Conservation (phyloP, 2,329 filamentous ascomycete genomes). For the Simplicillium sp. region DNA sequence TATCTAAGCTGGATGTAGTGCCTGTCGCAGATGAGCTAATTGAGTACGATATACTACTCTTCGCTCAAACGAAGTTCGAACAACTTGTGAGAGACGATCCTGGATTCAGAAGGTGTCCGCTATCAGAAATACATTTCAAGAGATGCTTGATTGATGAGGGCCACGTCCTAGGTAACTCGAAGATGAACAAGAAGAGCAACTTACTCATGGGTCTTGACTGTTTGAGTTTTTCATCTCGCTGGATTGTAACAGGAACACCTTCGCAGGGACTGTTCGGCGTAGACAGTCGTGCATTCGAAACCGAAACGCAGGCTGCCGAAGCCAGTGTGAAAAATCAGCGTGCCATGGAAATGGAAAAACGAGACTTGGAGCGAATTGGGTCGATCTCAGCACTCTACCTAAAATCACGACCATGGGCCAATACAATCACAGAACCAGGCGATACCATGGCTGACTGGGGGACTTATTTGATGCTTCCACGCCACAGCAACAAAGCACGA, state of each 20-base stretch:
- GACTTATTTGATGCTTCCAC: conserved; percentile 56
- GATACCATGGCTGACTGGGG: conserved; percentile 59
- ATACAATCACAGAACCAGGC: conserved; percentile 41
- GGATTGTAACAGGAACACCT: conserved; percentile 88
- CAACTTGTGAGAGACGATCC: conserved; percentile 45
- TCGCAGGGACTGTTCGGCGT: conserved; percentile 74
- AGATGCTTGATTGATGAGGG: conserved; percentile 89
- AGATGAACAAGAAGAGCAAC: conserved; percentile 43
- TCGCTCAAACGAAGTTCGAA: conserved; percentile 67
- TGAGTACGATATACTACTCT: conserved; percentile 66
- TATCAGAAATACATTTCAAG: conserved; percentile 72
- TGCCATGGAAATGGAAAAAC: conserved; percentile 41
- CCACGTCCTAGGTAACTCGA: conserved; percentile 67
- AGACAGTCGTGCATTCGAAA: conserved; percentile 8
- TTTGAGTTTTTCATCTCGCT: conserved; percentile 61
- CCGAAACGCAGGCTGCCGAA: conserved; percentile 13
- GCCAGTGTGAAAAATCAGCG: conserved; percentile 15
- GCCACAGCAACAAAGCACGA: conserved; percentile 37
- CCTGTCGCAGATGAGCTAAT: conserved; percentile 51
- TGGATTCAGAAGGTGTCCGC: conserved; percentile 1
- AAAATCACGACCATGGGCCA: conserved; percentile 70
- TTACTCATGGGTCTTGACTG: conserved; percentile 40
- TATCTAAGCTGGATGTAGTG: conserved; percentile 45
- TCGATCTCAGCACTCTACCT: conserved; percentile 62
- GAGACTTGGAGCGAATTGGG: conserved; percentile 58